Evolutionary conservation across 106 monocot species (phyloP).

Genomic region (Allium fistulosum): DNA sequence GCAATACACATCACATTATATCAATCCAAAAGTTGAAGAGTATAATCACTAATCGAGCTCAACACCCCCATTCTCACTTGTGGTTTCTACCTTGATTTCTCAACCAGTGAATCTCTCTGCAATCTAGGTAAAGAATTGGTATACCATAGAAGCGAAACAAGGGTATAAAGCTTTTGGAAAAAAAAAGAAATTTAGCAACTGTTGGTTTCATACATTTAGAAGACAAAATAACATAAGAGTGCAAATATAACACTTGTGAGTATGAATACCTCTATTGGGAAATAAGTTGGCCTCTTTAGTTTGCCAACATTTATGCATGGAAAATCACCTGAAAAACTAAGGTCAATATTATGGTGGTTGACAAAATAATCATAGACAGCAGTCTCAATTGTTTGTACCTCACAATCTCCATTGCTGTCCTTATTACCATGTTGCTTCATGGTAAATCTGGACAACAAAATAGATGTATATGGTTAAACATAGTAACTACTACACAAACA

Average conservation of each 20-base stretch:
- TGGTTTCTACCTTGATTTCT: conserved; percentile 93
- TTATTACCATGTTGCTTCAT: conserved; percentile 46
- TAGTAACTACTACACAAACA: not conserved
- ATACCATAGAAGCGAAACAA: conserved; percentile 82
- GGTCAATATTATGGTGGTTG: conserved; percentile 18
- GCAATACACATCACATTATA: too few relatives aligned
- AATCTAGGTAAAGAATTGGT: conserved; percentile 70
- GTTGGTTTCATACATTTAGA: too few relatives aligned
- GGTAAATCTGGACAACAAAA: conserved; percentile 34
- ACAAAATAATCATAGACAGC: conserved; percentile 82
- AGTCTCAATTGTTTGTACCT: conserved; percentile 30
- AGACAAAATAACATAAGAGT: too few relatives aligned
- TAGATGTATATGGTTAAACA: not conserved
- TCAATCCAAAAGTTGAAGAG: too few relatives aligned
- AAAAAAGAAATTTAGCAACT: too few relatives aligned
- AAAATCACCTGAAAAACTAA: too few relatives aligned
- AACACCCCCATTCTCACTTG: conserved; percentile 78
- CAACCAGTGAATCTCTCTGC: too few relatives aligned
- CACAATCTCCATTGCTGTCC: conserved; percentile 26
- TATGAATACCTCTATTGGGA: too few relatives aligned
- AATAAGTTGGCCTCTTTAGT: too few relatives aligned
- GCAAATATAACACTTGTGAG: too few relatives aligned
- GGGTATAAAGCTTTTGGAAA: conserved; percentile 73
- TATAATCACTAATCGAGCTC: conserved; percentile 27
- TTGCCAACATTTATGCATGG: too few relatives aligned